Evolutionary conservation across 2,329 filamentous ascomycete genomes (phyloP).

Genomic region (Coniella lustricola): DNA sequence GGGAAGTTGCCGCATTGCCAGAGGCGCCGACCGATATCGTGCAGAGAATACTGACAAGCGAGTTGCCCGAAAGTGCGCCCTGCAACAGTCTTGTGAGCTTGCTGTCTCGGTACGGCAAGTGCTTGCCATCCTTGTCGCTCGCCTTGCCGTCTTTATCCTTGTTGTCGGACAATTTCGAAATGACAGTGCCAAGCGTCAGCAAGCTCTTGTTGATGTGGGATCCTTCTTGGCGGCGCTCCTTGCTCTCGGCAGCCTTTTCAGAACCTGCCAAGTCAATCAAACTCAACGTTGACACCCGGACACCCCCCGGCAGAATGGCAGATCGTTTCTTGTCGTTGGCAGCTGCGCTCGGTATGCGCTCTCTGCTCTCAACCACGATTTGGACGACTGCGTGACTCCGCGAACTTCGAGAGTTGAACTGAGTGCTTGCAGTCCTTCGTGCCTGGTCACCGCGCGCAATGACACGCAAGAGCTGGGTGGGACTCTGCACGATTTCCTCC

Average conservation of each 20-base stretch:
- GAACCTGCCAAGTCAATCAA: slow-evolving; percentile 95
- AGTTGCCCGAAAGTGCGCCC: slow-evolving; percentile 85
- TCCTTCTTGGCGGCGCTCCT: slow-evolving; percentile 88
- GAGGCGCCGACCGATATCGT: slow-evolving; percentile 85
- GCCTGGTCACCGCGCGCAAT: slow-evolving; percentile 92
- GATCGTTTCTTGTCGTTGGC: slow-evolving; percentile 57
- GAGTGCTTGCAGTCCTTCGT: slow-evolving; percentile 83
- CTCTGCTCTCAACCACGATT: slow-evolving; percentile 94
- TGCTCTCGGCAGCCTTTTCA: slow-evolving; percentile 90
- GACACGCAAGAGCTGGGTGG: slow-evolving; percentile 87
- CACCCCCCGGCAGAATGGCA: slow-evolving; percentile 72
- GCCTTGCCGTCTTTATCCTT: slow-evolving; percentile 66
- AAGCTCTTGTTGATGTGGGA: slow-evolving; percentile 98
- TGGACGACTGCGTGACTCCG: slow-evolving; percentile 97
- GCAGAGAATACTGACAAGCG: slow-evolving; percentile 93
- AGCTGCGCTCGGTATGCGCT: slow-evolving; percentile 55
- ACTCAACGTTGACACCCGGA: slow-evolving; percentile 89
- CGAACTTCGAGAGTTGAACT: slow-evolving; percentile 94
- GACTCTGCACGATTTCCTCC: slow-evolving; percentile 97
- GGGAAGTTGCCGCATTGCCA: slow-evolving; percentile 62
- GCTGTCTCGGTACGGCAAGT: slow-evolving; percentile 94
- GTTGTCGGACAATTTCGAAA: slow-evolving; percentile 81
- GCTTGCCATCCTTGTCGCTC: slow-evolving; percentile 77
- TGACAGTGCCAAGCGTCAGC: slow-evolving; percentile 90
- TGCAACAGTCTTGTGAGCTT: slow-evolving; percentile 91